A percentile compares a stretch with the other conserved stretches of the same genome.
These are phyloP conservation scores for Corchorus capsularis DNA, from an alignment of 345 rosid species.

Conservation along the genomic window DNA sequence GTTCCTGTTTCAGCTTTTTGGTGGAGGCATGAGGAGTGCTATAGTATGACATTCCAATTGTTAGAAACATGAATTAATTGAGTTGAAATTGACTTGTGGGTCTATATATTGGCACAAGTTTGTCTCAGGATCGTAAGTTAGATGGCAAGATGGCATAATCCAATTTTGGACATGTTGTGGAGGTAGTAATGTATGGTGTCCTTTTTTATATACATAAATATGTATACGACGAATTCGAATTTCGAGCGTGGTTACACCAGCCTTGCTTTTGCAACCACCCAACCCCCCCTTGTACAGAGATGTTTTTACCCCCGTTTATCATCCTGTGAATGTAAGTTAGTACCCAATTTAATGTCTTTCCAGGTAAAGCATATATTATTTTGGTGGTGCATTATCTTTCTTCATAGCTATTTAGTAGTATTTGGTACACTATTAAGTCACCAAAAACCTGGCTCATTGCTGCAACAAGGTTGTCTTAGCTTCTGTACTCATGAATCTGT, in stretches of 20 bases:
- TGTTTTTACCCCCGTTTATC: neutral
- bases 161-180: slow-evolving; percentile 36
- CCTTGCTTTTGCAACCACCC: slow-evolving; percentile 1
- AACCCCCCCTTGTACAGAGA: slow-evolving; percentile 29
- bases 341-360: slow-evolving; percentile 18
- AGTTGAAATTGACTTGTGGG: slow-evolving; percentile 1
- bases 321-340: slow-evolving; percentile 23
- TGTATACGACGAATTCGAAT: slow-evolving; percentile 8
- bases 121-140: neutral
- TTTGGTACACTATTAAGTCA: neutral
- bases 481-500: no score
- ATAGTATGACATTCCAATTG: slow-evolving; percentile 2
- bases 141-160: slow-evolving; percentile 22
- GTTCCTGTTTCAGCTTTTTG: slow-evolving; percentile 8
- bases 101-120: slow-evolving; percentile 7
- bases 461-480: neutral
- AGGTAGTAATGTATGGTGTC: slow-evolving; percentile 16
- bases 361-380: neutral
- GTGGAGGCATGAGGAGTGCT: slow-evolving; percentile 5
- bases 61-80: neutral
- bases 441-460: neutral
- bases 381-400: neutral
- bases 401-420: neutral
- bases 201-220: slow-evolving; percentile 8
- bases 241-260: neutral